These are phyloP conservation scores for Ustilago tritici DNA, from an alignment of 1,284 basidiomycete genomes.

Conservation along the genomic window DNA sequence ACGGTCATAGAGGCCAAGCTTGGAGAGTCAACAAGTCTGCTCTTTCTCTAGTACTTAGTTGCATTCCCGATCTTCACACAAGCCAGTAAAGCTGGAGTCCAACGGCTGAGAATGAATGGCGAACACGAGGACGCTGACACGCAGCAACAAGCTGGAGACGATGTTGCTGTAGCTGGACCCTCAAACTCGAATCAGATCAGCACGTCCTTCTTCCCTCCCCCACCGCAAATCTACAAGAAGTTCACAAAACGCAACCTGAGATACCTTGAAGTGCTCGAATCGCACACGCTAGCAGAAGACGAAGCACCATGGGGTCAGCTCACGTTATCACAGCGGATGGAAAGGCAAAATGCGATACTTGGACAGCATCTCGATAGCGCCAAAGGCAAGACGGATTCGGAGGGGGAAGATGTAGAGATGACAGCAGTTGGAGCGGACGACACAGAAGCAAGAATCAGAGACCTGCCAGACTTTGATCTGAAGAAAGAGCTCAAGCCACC, in stretches of 20 bases:
- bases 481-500: constrained; percentile 53
- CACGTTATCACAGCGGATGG: constrained; percentile 14
- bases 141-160: constrained; percentile 14
- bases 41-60: not conserved
- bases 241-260: constrained; percentile 56
- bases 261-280: constrained; percentile 45
- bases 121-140: constrained; percentile 12
- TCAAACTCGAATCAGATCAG: constrained; percentile 46
- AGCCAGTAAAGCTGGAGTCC: not conserved
- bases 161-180: constrained; percentile 18
- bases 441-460: not conserved
- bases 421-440: constrained; percentile 1
- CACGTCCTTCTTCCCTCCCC: constrained; percentile 63
- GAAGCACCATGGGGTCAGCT: constrained; percentile 42
- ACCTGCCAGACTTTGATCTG: constrained; percentile 57
- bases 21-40: not conserved
- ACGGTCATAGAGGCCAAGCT: constrained; percentile 12
- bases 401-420: constrained; percentile 22
- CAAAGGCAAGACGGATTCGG: not conserved
- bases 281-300: constrained; percentile 19
- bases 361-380: constrained; percentile 1
- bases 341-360: constrained; percentile 38
- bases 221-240: constrained; percentile 54
- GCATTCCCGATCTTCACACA: not conserved
- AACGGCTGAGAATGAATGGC: constrained; percentile 22